Evolutionary conservation across 2,329 filamentous ascomycete species (phyloP), one percentile per base, ranked within the genome.

Genomic region (Colletotrichum echinochloae): DNA sequence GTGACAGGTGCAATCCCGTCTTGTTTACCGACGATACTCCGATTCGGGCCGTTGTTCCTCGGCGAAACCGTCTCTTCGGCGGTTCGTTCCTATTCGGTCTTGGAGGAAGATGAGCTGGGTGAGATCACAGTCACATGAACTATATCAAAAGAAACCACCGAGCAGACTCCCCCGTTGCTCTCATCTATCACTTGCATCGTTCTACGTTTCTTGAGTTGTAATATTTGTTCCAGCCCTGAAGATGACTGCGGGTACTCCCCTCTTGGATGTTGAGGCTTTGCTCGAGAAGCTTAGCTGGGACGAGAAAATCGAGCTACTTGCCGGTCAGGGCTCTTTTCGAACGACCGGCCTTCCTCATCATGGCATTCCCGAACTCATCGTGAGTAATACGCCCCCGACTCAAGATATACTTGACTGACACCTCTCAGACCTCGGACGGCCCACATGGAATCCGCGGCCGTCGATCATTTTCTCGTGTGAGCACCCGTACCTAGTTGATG

Each of bases 231-330:
- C 12, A 16, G 9, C 33, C 23, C 14, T 52, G 55, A 44, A 11
- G 37, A 71, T 63, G 57, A 11, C 48, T 1, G 20, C 41, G n/a
- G 26, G 26, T 3, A 30, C n/a, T 37, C 18, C 39, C 2, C 51
- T 51, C 18, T 63, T 72, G 20, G 67, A 72, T 18, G 60, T 72
- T 20, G 68, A 73, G 2, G 70, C 62, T 20, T 63, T 72, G 41
- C 51, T 73, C 20, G 35, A 60, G 14, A 59, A 67, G 41, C 56
- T 74, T 33, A 74, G 72, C 3, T 49, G 68, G 51, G 73, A 74
- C 2, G 73, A 74, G 35, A 74, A 74, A 62, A 67, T 73, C 26
- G 56, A 68, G 1, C 48, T 74, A 12, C 72, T 74, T 26, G 72
- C 73, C 8, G 72, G 72, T 1, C 65, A 72, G 30, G 63, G 69